A percentile compares a stretch with the other conserved stretches of the same genome.
These are phyloP conservation scores for Cnidoscolus chayamansa DNA, from an alignment of 441 rosid genomes.

Conservation along the genomic window DNA sequence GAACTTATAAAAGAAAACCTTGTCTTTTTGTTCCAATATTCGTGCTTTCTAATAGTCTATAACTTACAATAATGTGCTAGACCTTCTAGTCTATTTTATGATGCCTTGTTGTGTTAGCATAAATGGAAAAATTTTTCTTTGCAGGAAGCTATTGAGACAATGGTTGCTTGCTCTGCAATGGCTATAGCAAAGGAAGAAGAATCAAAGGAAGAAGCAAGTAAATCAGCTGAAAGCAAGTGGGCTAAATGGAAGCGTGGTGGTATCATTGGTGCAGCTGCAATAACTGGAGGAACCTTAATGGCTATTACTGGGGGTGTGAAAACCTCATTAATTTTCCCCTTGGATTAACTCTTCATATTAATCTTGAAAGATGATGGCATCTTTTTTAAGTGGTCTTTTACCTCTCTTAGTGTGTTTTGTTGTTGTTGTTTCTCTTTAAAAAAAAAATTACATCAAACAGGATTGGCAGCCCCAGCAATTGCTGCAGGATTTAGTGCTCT, in stretches of 20 bases:
- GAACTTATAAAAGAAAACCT: not conserved
- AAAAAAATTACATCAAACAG: conserved; percentile 34
- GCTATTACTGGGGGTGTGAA: conserved; percentile 91
- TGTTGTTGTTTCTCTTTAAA: not conserved
- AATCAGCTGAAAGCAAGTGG: conserved; percentile 44
- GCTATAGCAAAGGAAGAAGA: conserved; percentile 55
- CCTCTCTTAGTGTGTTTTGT: not conserved
- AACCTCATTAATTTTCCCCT: not conserved
- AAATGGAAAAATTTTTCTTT: not conserved
- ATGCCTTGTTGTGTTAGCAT: not conserved
- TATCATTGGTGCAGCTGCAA: conserved; percentile 90
- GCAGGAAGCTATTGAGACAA: conserved; percentile 88
- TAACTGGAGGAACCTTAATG: conserved; percentile 91
- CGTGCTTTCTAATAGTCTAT: not conserved
- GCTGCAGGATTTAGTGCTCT: conserved; percentile 91
- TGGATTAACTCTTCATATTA: not conserved
- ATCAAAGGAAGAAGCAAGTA: conserved; percentile 45
- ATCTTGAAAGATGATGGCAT: not conserved
- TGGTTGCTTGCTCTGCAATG: conserved; percentile 79
- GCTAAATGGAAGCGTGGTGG: conserved; percentile 92
- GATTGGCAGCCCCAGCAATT: conserved; percentile 95
- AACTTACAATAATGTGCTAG: not conserved
- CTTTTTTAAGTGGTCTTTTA: not conserved
- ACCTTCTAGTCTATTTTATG: conserved; percentile 2
- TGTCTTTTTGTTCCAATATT: no score